Percentiles rank a stretch among this genome's conserved stretches.
Evolutionary conservation across 2,329 filamentous ascomycete genomes (phyloP).

Genomic region (Fusarium protoensiforme): DNA sequence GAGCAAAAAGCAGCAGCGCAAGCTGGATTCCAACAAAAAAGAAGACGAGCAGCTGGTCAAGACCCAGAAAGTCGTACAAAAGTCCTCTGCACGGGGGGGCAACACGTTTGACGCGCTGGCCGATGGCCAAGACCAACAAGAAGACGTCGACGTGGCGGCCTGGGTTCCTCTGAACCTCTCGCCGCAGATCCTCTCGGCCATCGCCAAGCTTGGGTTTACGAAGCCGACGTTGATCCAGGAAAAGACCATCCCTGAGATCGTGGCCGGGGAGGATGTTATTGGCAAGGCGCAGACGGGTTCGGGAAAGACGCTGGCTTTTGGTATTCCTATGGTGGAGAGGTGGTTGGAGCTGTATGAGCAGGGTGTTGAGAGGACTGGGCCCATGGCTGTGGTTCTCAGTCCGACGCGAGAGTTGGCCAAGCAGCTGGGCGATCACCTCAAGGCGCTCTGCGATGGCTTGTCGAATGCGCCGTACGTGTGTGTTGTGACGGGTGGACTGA

Average conservation of each 20-base stretch:
- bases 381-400: constrained; percentile 84
- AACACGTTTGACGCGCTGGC: constrained; percentile 67
- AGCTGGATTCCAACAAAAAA: constrained; percentile 45
- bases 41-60: constrained; percentile 47
- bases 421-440: constrained; percentile 87
- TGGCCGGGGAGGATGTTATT: constrained; percentile 88
- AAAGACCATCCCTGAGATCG: constrained; percentile 81
- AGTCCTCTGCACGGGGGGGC: constrained; percentile 52
- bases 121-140: constrained; percentile 64
- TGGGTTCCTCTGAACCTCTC: constrained; percentile 84
- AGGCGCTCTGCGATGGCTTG: constrained; percentile 73
- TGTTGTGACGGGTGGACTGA: constrained; percentile 90
- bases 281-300: constrained; percentile 97
- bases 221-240: constrained; percentile 86
- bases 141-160: constrained; percentile 76
- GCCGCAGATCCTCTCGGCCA: constrained; percentile 74
- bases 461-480: constrained; percentile 77
- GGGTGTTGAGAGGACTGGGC: constrained; percentile 49
- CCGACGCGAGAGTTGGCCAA: constrained; percentile 95
- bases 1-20: constrained; percentile 45
- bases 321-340: constrained; percentile 89
- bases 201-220: constrained; percentile 83
- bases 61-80: constrained; percentile 49
- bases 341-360: constrained; percentile 69
- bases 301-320: constrained; percentile 95